Evolutionary conservation across 2,329 filamentous ascomycete species (phyloP).

Genomic region (Colletotrichum paranaense): DNA sequence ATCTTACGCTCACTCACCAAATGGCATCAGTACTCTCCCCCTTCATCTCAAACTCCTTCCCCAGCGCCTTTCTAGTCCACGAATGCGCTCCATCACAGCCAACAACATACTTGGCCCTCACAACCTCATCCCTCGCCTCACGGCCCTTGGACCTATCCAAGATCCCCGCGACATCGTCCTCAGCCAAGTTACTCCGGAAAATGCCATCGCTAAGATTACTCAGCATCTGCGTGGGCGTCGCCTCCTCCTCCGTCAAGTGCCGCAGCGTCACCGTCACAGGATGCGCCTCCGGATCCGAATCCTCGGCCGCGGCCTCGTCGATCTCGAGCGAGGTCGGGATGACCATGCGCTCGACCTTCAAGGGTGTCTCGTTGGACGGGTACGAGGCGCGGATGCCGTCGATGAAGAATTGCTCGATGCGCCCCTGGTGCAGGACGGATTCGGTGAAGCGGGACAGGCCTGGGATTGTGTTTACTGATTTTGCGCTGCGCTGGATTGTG

Average conservation of each 20-base stretch:
- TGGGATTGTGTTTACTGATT: conserved; percentile 72
- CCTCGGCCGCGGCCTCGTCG: conserved; percentile 60
- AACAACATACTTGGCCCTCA: conserved; percentile 72
- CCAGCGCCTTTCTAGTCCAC: conserved; percentile 70
- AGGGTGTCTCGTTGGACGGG: conserved; percentile 39
- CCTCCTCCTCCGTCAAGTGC: conserved; percentile 68
- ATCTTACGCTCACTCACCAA: conserved; percentile 43
- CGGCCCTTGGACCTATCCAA: conserved; percentile 43
- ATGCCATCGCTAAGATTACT: conserved; percentile 60
- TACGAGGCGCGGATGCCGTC: conserved; percentile 68
- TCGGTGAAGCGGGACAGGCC: conserved; percentile 73
- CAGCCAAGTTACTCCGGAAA: conserved; percentile 69
- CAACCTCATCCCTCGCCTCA: conserved; percentile 48
- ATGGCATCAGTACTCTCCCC: conserved; percentile 65
- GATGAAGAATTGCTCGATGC: conserved; percentile 75
- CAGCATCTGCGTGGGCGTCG: conserved; percentile 53
- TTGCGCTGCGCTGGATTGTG: conserved; percentile 65
- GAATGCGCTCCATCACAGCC: conserved; percentile 77
- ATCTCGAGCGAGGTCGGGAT: conserved; percentile 67
- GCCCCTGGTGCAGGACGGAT: conserved; percentile 76
- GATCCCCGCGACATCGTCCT: conserved; percentile 63
- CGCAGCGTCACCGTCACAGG: conserved; percentile 71
- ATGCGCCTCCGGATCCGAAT: conserved; percentile 62
- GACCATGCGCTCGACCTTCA: conserved; percentile 69
- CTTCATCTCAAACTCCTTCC: conserved; percentile 58